Base-by-base conservation (phyloP, 495 filamentous ascomycete species). In the Aspergillus heteromorphus region DNA sequence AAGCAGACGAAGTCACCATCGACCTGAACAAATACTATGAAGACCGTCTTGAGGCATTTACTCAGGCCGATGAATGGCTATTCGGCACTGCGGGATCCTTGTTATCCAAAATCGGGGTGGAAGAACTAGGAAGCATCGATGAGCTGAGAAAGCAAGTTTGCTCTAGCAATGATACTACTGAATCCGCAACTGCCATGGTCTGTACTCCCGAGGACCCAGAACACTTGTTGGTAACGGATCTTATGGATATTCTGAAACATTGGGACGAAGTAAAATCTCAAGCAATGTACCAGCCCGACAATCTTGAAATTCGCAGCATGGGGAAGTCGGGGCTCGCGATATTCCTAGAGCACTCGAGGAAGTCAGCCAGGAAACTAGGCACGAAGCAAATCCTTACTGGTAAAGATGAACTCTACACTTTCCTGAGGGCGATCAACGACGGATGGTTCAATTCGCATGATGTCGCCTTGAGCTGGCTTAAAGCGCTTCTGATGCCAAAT, bases 281-380 rank as follows among this genome's bases (percentile, higher is more conserved):
- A 31, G 73, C 77, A 17, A 74, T 83, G 50, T 63, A 79, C 9
- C 75, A 80, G 56, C 78, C 77, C 21, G 80, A 84, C 51, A 80
- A 76, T 38, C 58, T 78, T 29, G 62, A 70, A 47, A 65, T 72
- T 27, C 69, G 62, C 30, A 65, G 71, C n/a, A 59, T 76, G 67
- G 61, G 80, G 75, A 76, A 72, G 71, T 60, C 82, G 70, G 67
- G 87, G 63, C 70, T 92, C 9, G 80, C 86, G 13, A 83, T 88
- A 4, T 93, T 95, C 55, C 77, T 92, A 5, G 88, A 91, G 48
- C 84, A 92, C 61, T 84, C 89, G 1, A 88, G 86, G 50, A 78
- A 83, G 11, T 78, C 79, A 10, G 68, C 77, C 9, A 78, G 78
- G 58, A 81, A 81, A 53, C 62, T 73, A 6, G 62, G 67, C 1